Evolutionary conservation across 2,329 filamentous ascomycete genomes (phyloP).

Genomic region (Davidsoniella virescens): DNA sequence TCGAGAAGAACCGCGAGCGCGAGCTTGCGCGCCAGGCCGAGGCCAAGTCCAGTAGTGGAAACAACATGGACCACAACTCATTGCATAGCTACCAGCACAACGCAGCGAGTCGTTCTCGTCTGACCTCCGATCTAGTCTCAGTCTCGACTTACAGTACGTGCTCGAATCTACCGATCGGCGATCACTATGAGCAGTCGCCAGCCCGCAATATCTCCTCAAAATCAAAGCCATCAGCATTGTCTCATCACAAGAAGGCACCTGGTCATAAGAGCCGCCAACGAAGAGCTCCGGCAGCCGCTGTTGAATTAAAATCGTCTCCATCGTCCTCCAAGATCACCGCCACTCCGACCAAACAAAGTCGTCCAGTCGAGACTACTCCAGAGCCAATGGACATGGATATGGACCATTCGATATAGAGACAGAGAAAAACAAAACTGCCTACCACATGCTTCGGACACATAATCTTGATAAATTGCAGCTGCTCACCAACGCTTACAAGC

Average conservation of each 20-base stretch:
- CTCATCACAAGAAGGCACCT: no score
- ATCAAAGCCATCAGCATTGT: no score
- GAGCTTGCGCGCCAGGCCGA: constrained; percentile 37
- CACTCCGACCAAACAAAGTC: no score
- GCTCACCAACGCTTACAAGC: no score
- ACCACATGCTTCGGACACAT: no score
- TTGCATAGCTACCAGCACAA: constrained; percentile 2
- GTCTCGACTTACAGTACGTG: constrained; percentile 2
- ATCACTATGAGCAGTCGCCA: background rate
- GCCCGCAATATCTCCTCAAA: background rate
- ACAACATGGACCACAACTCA: constrained; percentile 6
- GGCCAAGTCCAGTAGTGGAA: constrained; percentile 23
- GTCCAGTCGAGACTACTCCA: background rate
- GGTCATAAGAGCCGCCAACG: background rate
- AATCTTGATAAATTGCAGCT: no score
- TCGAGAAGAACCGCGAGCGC: constrained; percentile 57
- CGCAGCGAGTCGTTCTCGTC: background rate
- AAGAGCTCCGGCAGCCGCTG: background rate
- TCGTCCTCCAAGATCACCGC: no score
- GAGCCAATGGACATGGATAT: constrained; percentile 6
- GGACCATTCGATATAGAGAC: no score
- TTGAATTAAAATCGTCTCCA: background rate
- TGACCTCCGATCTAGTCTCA: background rate
- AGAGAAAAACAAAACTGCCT: no score
- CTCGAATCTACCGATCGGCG: background rate